Base-by-base conservation (phyloP, 768 basidiomycete species). In the Suillus americanus region DNA sequence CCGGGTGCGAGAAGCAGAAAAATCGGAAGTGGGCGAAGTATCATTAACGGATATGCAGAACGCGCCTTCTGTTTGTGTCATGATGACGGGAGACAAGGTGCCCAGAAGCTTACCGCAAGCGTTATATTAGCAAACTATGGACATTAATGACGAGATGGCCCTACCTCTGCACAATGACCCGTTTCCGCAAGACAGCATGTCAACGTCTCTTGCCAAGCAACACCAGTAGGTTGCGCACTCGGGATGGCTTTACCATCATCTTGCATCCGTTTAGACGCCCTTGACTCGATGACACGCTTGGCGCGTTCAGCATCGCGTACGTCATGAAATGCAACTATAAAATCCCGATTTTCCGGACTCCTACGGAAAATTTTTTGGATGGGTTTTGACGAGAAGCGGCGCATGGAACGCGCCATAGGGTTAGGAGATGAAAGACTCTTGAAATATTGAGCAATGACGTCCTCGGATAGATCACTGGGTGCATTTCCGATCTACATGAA, bases 291-390 rank as follows among this genome's bases (percentile, higher is more conserved):
- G n/a, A 81, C 67, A 13, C 68, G 70, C 57, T 81, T 80, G 35
- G 85, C 85, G 7, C 78, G 79, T 46, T 78, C 78, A 3, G 87
- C 83, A 57, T 87, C 77, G 60, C 88, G 82, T 51, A 83, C 72
- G 67, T 91, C 88, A 73, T 82, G 85, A 67, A 90, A 89, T 8
- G 86, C 83, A 65, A 89, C 79, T 53, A 89, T 76, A 50, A 84
- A 75, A 8, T 87, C 87, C 43, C 84, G 78, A 12, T 79, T 78
- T 57, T 79, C 77, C 60, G 83, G 83, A 66, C 81, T 82, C 40
- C 82, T 81, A 41, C 82, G 80, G 67, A 84, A 85, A 59, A 89
- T 81, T 10, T 86, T 86, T 70, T 87, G 86, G 63, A 90, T 81
- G 56, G 73, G 72, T 41, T 72, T 71, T 20, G 67, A 62, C 7